These are phyloP conservation scores for Blastobotrys petasosporus DNA, from an alignment of 1,139 yeast species.

Conservation along the genomic window DNA sequence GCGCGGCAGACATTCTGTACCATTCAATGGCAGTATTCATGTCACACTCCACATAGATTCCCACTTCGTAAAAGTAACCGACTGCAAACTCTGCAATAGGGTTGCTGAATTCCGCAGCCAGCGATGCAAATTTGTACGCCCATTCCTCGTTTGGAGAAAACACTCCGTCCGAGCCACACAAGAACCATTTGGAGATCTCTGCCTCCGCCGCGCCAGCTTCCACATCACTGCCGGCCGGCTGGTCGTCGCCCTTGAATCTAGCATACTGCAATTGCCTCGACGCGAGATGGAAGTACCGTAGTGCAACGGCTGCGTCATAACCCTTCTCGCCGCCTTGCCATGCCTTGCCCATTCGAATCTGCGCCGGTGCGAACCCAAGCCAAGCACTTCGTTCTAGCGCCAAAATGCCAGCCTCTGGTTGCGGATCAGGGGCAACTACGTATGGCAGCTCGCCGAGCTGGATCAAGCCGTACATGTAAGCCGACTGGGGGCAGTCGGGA, in stretches of 20 bases:
- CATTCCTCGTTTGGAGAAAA: slow-evolving; percentile 34
- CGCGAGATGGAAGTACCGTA: slow-evolving; percentile 37
- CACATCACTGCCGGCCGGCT: slow-evolving; percentile 12
- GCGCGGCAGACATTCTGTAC: slow-evolving; percentile 30
- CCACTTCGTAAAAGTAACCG: slow-evolving; percentile 39
- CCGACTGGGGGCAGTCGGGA: slow-evolving; percentile 37
- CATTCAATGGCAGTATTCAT: slow-evolving; percentile 29
- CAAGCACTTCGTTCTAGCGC: slow-evolving; percentile 35
- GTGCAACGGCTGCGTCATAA: slow-evolving; percentile 34
- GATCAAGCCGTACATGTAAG: slow-evolving; percentile 34
- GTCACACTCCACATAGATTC: slow-evolving; percentile 31
- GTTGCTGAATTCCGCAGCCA: slow-evolving; percentile 33
- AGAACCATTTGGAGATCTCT: slow-evolving; percentile 39
- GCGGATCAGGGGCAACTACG: slow-evolving; percentile 12
- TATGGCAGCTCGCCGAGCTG: slow-evolving; percentile 33
- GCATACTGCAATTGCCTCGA: slow-evolving; percentile 34
- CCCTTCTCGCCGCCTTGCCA: slow-evolving; percentile 37
- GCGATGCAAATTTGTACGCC: slow-evolving; percentile 36
- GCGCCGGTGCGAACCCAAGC: slow-evolving; percentile 37
- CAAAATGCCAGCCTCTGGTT: slow-evolving; percentile 25
- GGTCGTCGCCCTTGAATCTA: slow-evolving; percentile 19
- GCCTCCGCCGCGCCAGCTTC: slow-evolving; percentile 34
- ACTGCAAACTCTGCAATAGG: slow-evolving; percentile 37
- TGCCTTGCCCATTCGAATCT: slow-evolving; percentile 37
- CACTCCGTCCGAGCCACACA: slow-evolving; percentile 33